These are phyloP conservation scores for Pharus latifolius DNA, from an alignment of 176 grass and related monocot species.

Conservation along the genomic window DNA sequence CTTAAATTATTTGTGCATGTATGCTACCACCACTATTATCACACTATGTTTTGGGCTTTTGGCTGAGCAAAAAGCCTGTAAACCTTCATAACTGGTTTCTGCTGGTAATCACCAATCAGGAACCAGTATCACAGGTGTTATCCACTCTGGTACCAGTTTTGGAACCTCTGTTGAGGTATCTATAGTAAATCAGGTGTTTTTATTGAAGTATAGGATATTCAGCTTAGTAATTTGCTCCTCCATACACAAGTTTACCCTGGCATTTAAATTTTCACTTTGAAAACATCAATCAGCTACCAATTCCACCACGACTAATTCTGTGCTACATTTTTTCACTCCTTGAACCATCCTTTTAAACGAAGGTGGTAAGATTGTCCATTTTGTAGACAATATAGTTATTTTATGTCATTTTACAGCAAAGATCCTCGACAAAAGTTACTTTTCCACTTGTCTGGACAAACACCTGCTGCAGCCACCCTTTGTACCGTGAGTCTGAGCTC, in stretches of 20 bases:
- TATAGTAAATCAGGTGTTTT: not conserved
- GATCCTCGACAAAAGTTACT: constrained; percentile 80
- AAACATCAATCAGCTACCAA: too few species aligned
- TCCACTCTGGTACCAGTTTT: not conserved
- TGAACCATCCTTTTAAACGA: too few species aligned
- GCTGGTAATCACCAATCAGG: not conserved
- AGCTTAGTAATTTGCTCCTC: not conserved
- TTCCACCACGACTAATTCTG: too few species aligned
- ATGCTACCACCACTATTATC: not conserved
- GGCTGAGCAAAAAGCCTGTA: not conserved
- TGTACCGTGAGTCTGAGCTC: constrained; percentile 75
- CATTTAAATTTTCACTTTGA: not conserved
- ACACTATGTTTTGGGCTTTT: not conserved
- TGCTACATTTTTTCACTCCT: too few species aligned
- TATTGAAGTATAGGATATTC: not conserved
- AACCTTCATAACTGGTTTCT: not conserved
- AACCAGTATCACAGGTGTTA: not conserved
- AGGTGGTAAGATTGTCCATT: not conserved
- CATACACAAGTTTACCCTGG: not conserved
- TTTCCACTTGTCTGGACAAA: constrained; percentile 95
- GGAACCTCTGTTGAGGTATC: not conserved
- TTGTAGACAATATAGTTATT: not conserved
- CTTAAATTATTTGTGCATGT: not conserved
- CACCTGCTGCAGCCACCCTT: constrained; percentile 85
- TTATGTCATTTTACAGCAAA: constrained; percentile 46